A percentile compares a stretch with the other conserved stretches of the same genome.
These are phyloP conservation scores for Vaccinium vitisidaea DNA, from an alignment of 148 eudicot genomes.

Conservation along the genomic window DNA sequence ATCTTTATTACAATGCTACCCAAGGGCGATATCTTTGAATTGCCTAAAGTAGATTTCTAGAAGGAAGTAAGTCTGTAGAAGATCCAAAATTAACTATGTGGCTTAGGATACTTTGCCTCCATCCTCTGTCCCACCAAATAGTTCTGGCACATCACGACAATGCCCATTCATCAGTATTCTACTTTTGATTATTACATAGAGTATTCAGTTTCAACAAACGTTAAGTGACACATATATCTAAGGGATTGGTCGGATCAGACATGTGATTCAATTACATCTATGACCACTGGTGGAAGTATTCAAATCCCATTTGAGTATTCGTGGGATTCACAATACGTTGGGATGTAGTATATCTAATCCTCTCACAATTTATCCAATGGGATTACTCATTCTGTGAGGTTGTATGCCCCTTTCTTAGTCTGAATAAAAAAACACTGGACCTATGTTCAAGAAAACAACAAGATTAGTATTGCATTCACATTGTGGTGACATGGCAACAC, in stretches of 20 bases:
- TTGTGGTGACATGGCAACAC: background rate
- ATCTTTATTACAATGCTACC: background rate
- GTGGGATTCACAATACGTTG: background rate
- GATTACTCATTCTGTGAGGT: background rate
- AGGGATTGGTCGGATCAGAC: background rate
- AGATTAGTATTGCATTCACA: background rate
- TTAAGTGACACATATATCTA: background rate
- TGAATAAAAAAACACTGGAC: background rate
- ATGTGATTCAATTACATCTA: background rate
- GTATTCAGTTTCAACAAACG: background rate
- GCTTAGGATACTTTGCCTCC: slow-evolving; percentile 5
- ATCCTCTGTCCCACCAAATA: background rate
- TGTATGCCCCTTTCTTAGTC: background rate
- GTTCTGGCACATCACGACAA: background rate
- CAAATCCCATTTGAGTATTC: background rate
- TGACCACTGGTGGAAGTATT: background rate
- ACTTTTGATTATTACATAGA: background rate
- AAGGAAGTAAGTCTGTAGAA: background rate
- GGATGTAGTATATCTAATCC: background rate
- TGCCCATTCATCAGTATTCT: background rate
- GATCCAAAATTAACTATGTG: background rate
- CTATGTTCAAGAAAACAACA: background rate
- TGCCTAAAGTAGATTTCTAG: background rate
- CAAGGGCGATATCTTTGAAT: background rate
- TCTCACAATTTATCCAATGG: background rate